Evolutionary conservation across 768 basidiomycete species (phyloP), one percentile per base, ranked within the genome.

Genomic region (Macrolepiota fuliginosa): DNA sequence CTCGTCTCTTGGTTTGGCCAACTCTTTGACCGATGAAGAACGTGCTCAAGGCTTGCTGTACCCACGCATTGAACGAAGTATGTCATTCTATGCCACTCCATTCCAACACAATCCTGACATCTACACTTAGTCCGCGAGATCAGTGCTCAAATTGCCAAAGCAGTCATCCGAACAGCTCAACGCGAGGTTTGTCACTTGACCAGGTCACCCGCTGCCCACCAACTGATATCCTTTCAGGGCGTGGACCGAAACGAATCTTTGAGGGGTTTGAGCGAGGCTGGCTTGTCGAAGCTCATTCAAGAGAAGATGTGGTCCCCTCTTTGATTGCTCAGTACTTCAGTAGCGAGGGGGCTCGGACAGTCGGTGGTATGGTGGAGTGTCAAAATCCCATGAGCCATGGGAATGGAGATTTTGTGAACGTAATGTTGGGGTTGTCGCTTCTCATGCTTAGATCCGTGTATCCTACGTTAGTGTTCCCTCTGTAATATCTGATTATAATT

Each of bases 131-230:
- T 97, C 65, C 82, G 95, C 36, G 92, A 95, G 70, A 94, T 96
- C 68, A 91, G 89, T 66, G 84, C 84, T 1, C 71, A 79, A 55
- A 91, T 97, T 62, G 90, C 92, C 13, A 77, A 77, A 58, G 76
- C 80, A 47, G 92, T 96, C 61, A 90, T 96, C 69, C 85, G 88
- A 57, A 81, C 85, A 40, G 92, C 94, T 39, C 94, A 96, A 73
- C 87, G 62, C 88, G 89, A 68, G 65, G 83, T 79, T 2, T 27
- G 32, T 13, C 25, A 35, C 25, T 56, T 51, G 25, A 25, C 45
- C 56, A 52, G 15, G 32, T 9, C 15, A 27, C 29, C 19, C 19
- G 46, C 17, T 51, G 61, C 37, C 58, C 19, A 36, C 35, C 52
- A 27, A 47, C 19, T 59, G 46, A 56, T 59, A 42, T 36, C 22